Evolutionary conservation across 495 filamentous ascomycete species (phyloP).

Genomic region (Cryomyces minteri): DNA sequence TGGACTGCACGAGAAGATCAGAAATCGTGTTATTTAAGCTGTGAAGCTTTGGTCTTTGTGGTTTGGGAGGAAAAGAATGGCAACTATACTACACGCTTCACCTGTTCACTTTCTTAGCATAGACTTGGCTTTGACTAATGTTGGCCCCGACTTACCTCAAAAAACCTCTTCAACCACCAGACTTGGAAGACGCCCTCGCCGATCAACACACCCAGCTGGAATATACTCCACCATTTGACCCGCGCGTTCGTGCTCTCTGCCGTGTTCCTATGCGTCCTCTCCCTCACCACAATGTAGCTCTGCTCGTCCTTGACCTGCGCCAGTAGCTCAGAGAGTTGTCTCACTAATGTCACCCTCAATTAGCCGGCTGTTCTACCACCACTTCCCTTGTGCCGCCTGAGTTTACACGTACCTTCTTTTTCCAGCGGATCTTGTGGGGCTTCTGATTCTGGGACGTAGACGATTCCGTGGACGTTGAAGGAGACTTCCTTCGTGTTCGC

Average conservation of each 20-base stretch:
- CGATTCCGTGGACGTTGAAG: conserved; percentile 97
- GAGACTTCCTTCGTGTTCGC: conserved; percentile 89
- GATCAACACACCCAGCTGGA: conserved; percentile 76
- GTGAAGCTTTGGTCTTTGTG: too few species aligned
- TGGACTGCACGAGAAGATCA: too few species aligned
- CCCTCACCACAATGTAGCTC: conserved; percentile 86
- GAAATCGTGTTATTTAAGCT: too few species aligned
- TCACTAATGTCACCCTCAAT: conserved; percentile 32
- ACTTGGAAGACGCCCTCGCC: conserved; percentile 95
- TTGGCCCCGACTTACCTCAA: conserved; percentile 47
- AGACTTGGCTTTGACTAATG: too few species aligned
- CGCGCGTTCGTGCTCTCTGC: conserved; percentile 94
- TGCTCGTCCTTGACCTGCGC: conserved; percentile 94
- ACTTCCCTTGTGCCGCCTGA: neutral
- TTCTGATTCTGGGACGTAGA: conserved; percentile 86
- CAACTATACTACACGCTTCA: too few species aligned
- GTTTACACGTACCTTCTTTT: conserved; percentile 44
- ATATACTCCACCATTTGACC: conserved; percentile 99
- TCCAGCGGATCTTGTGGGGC: conserved; percentile 76
- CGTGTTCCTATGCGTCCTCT: conserved; percentile 92
- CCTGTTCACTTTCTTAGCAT: too few species aligned
- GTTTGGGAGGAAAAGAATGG: too few species aligned
- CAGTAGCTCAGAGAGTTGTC: conserved; percentile 66
- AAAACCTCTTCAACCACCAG: conserved; percentile 98
- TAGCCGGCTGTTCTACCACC: conserved; percentile 2